Base-by-base conservation (phyloP, 108 stramenopile species). In the Discostella pseudostelligera region DNA sequence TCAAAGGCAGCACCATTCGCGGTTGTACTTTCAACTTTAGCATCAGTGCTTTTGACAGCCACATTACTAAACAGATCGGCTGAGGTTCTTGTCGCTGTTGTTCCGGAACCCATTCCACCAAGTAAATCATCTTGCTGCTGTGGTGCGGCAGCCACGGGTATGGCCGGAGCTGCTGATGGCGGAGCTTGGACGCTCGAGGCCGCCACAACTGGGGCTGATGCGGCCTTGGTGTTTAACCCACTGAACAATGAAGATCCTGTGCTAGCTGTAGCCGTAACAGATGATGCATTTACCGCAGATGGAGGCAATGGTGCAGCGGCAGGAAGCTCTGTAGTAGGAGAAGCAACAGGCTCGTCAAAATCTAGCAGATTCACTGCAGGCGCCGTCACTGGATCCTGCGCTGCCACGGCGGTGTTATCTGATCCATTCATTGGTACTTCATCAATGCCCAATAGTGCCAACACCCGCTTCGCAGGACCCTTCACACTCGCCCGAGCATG, bases 391-490 rank as follows among this genome's bases (percentile, higher is more conserved):
- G 84, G 64, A 21, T 70, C 74, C 17, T 70, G 46, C 12, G 81
- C 65, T 12, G 83, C 61, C 8, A 80, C 74, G 13, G 81, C 45
- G 6, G 71, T 78, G 21, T 71, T 64, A 5, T 50, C 57, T 22
- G 37, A 11, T 29, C 47, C 72, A 48, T 68, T 25, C 62, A 25
- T 19, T 49, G 51, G 10, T 35, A 19, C 13, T 19, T 58, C 16
- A 55, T 62, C 75, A 29, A 90, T 53, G 21, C 93, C 93, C 40
- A 94, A 22, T 20, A 74, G 53, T 28, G 20, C 62, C 74, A 89
- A 68, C 13, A 91, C 90, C 20, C 90, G 69, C 60, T 66, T 79
- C 17, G 93, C 90, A 10, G 89, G 93, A 12, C 80, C 85, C 45
- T 80, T 72, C 44, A 94, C 79, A 24, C 80, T 78, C 13, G 76